Conservation (phyloP, 371 early-diverging fungal genomes). For the Basidiobolus meristosporus region DNA sequence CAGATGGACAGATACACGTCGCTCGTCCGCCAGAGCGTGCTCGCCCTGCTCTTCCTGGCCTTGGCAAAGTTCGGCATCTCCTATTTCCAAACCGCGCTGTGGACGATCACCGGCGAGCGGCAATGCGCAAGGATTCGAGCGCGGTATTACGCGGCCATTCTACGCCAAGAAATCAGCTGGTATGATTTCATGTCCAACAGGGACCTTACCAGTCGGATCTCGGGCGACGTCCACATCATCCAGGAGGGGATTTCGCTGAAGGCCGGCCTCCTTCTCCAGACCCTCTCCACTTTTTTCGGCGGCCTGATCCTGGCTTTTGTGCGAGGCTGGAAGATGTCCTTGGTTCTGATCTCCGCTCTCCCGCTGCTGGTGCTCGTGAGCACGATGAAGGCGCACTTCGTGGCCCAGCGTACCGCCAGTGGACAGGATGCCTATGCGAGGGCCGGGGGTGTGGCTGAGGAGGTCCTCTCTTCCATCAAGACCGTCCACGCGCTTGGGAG, state of each 20-base stretch:
- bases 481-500: conserved; percentile 74
- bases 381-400: conserved; percentile 48
- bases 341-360: conserved; percentile 29
- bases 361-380: conserved; percentile 13
- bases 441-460: conserved; percentile 54
- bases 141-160: conserved; percentile 45
- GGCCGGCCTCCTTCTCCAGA: conserved; percentile 46
- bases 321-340: conserved; percentile 69
- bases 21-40: too few relatives aligned
- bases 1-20: too few relatives aligned
- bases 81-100: too few relatives aligned
- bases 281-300: conserved; percentile 52
- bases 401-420: conserved; percentile 21
- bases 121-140: conserved; percentile 29
- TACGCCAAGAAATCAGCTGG: conserved; percentile 83
- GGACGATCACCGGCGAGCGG: conserved; percentile 14
- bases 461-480: conserved; percentile 67
- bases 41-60: too few relatives aligned
- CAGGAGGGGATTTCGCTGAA: conserved; percentile 82
- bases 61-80: too few relatives aligned
- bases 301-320: conserved; percentile 76
- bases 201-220: conserved; percentile 46
- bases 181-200: conserved; percentile 60
- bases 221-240: conserved; percentile 57
- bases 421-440: conserved; percentile 32